phyloP scores from a whole-genome alignment of 257 asterid species.

The Oldenlandia corymbosa region DNA sequence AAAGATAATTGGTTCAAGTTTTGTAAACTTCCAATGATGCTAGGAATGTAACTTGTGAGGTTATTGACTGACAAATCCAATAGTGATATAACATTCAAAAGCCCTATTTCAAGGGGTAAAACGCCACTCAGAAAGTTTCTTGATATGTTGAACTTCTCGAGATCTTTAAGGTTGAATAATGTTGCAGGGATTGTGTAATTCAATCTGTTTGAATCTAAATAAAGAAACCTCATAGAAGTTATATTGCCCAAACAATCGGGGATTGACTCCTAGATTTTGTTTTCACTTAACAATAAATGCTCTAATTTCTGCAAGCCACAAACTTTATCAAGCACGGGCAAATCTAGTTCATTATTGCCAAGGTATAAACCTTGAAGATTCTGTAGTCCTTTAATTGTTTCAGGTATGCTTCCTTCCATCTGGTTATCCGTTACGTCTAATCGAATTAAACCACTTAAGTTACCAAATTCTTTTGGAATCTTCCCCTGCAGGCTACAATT shows the following conservation, averaged over 20 bases:
- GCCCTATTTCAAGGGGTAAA: slow-evolving; percentile 1
- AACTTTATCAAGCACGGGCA: background rate
- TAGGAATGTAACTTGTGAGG: slow-evolving; percentile 6
- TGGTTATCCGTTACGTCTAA: background rate
- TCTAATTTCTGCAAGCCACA: background rate
- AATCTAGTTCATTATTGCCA: background rate
- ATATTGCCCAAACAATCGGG: background rate
- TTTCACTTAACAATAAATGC: background rate
- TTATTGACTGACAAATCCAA: slow-evolving; percentile 8
- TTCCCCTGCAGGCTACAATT: too few species aligned
- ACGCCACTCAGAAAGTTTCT: background rate
- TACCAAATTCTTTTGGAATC: too few species aligned
- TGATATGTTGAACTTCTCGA: background rate
- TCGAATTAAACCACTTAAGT: slow-evolving; percentile 5
- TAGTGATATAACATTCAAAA: background rate
- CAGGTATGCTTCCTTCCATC: slow-evolving; percentile 11
- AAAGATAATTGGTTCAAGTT: background rate
- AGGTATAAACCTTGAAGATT: slow-evolving; percentile 2
- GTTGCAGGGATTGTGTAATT: background rate
- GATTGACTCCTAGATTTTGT: background rate
- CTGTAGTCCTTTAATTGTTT: background rate
- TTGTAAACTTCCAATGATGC: slow-evolving; percentile 11
- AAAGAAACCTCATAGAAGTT: background rate
- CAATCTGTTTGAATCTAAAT: background rate
- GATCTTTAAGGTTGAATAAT: slow-evolving; percentile 9